These are phyloP conservation scores for Chamaecyparis obtusa DNA, from an alignment of 75 land plant genomes.

Conservation along the genomic window DNA sequence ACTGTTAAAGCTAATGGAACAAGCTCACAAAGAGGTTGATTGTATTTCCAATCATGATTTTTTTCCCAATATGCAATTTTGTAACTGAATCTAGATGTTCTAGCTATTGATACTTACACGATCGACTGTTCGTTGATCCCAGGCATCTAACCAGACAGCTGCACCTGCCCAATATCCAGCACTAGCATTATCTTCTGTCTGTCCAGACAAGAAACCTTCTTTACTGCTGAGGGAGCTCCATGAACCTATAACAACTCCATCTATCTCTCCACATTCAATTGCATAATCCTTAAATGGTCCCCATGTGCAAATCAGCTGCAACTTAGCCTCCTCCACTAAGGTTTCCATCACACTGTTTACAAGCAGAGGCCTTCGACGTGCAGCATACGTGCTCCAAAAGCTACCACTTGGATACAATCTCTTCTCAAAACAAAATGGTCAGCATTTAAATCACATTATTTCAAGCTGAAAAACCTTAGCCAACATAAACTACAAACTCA, in stretches of 20 bases:
- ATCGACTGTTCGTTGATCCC: constrained; percentile 80
- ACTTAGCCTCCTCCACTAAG: constrained; percentile 11
- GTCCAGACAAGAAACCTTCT: constrained; percentile 12
- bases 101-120: constrained; percentile 54
- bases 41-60: not conserved
- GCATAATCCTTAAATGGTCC: constrained; percentile 17
- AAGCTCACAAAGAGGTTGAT: not conserved
- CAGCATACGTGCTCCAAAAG: constrained; percentile 69
- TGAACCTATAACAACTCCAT: constrained; percentile 89
- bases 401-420: constrained; percentile 85
- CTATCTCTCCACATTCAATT: constrained; percentile 82
- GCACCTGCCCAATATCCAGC: constrained; percentile 89
- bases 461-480: not conserved
- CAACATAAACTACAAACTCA: not conserved
- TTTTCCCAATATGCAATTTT: not conserved
- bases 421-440: constrained; percentile 35
- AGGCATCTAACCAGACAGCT: constrained; percentile 79
- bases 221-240: constrained; percentile 53
- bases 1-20: not conserved
- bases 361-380: constrained; percentile 28
- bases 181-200: constrained; percentile 30
- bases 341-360: constrained; percentile 16
- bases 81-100: not conserved
- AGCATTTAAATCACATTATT: constrained; percentile 18
- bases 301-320: constrained; percentile 29